A percentile compares a stretch with the other conserved stretches of the same genome.
phyloP scores from a whole-genome alignment of 177 flowering plant genomes.

The Telopea speciosissima region DNA sequence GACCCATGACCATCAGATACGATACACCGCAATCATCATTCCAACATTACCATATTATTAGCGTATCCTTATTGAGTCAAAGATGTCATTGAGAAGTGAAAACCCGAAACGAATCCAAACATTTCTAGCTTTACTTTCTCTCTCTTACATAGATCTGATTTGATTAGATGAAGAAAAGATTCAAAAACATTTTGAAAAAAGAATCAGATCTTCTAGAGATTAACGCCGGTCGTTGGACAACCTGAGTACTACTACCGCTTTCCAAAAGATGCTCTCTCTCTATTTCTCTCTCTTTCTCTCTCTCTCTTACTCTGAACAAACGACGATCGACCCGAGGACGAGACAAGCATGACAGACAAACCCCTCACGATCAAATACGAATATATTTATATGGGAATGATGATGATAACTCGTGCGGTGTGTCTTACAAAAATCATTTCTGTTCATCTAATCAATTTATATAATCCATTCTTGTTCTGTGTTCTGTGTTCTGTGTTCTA shows the following conservation, averaged over 20 bases:
- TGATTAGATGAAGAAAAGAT: slow-evolving; percentile 29
- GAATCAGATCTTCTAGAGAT: slow-evolving; percentile 64
- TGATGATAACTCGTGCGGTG: background rate
- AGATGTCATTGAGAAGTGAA: slow-evolving; percentile 8
- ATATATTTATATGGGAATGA: too few species aligned
- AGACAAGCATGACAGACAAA: slow-evolving; percentile 14
- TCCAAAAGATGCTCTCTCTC: slow-evolving; percentile 56
- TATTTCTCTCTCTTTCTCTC: slow-evolving; percentile 27
- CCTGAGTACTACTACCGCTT: slow-evolving; percentile 53
- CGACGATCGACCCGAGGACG: slow-evolving; percentile 24
- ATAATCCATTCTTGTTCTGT: too few species aligned
- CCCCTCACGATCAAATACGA: too few species aligned
- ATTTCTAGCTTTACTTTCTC: too few species aligned
- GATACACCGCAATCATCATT: slow-evolving; percentile 41
- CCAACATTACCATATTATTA: slow-evolving; percentile 19
- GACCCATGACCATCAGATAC: too few species aligned
- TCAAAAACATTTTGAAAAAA: slow-evolving; percentile 18
- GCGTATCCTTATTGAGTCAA: background rate
- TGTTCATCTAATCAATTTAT: too few species aligned
- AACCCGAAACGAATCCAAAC: too few species aligned
- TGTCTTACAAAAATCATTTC: too few species aligned
- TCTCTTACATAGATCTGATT: slow-evolving; percentile 2
- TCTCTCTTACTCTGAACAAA: slow-evolving; percentile 13
- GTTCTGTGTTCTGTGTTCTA: background rate
- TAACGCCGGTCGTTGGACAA: slow-evolving; percentile 34